Evolutionary conservation across 2,329 filamentous ascomycete species (phyloP), one percentile per base, ranked within the genome.

Genomic region (Fusarium sublunatum): DNA sequence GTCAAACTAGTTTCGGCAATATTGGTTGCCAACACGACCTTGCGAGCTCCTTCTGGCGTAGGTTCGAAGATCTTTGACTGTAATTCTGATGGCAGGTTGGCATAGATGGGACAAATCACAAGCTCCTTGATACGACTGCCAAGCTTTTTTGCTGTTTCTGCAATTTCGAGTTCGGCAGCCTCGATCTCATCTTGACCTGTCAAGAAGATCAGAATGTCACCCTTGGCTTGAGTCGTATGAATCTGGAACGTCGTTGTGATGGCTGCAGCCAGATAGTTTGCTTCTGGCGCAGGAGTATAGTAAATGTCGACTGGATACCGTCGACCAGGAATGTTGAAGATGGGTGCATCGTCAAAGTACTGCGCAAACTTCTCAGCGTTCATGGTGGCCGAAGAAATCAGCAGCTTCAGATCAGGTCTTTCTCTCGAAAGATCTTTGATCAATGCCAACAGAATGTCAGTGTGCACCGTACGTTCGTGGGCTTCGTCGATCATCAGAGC

Each of bases 131-230:
- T 88, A 35, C 93, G 90, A 55, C 85, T 90, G 1, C 94, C 94
- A 0, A 99, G 82, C 70, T 97, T 98, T 53, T 90, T 85, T 4
- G 91, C 88, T 2, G 93, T 97, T 66, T 97, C 92, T 42, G 90
- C 85, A 15, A 99, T 85, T 65, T 93, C 91, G 67, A 90, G 87
- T 70, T 95, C 91, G 0, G 92, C 93, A 1, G 91, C 87, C 70
- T 97, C 93, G 49, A 99, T 99, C 72, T 99, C 95, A 70, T 98
- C 95, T 73, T 98, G 93, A 36, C 95, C 95, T 0, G 94, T 97
- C 32, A 99, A 79, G 76, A 99, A 99, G 3, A 98, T 92, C 5
- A 99, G 79, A 15, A 99, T 96, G 70, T 97, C 95, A 11, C 95
- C 95, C 56, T 86, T 86, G 0, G 88, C 89, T 72, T 96, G 92